These are phyloP conservation scores for Phytopythium cucurbitacearum DNA, from an alignment of 352 stramenopile species.

Conservation along the genomic window DNA sequence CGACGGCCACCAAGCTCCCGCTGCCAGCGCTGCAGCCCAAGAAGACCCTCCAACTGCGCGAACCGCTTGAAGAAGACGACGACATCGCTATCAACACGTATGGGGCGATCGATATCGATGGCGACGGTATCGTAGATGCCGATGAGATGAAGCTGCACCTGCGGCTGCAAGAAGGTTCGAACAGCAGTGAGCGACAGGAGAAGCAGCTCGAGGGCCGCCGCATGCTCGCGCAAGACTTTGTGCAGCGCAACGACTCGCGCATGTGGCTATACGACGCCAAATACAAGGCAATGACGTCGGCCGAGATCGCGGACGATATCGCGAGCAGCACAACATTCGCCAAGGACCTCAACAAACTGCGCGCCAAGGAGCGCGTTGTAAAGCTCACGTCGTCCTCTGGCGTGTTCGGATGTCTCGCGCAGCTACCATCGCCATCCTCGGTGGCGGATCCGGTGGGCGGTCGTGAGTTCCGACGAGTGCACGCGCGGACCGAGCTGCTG, in stretches of 20 bases:
- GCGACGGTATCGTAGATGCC: conserved; percentile 52
- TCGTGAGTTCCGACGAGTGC: conserved; percentile 45
- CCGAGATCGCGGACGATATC: conserved; percentile 45
- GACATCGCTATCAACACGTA: conserved; percentile 41
- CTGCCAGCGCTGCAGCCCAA: conserved; percentile 44
- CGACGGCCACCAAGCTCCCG: conserved; percentile 36
- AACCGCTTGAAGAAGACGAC: background rate
- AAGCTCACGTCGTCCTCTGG: conserved; percentile 56
- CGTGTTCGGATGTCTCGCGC: conserved; percentile 48
- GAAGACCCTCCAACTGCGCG: conserved; percentile 11
- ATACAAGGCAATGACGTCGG: conserved; percentile 26
- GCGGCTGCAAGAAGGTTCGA: conserved; percentile 31
- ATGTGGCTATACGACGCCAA: conserved; percentile 55
- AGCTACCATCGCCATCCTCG: conserved; percentile 23
- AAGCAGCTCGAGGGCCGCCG: conserved; percentile 47
- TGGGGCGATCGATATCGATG: conserved; percentile 53
- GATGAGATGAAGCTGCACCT: conserved; percentile 63
- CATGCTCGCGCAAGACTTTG: conserved; percentile 63
- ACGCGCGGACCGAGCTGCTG: conserved; percentile 45
- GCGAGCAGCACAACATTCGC: conserved; percentile 35
- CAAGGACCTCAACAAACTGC: conserved; percentile 46
- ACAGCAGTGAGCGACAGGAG: conserved; percentile 13
- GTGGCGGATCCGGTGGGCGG: conserved; percentile 24
- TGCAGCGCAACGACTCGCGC: conserved; percentile 42
- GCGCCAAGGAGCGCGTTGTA: conserved; percentile 56